A percentile compares a stretch with the other conserved stretches of the same genome.
These are phyloP conservation scores for Lactarius indigo DNA, from an alignment of 768 basidiomycete genomes.

Conservation along the genomic window DNA sequence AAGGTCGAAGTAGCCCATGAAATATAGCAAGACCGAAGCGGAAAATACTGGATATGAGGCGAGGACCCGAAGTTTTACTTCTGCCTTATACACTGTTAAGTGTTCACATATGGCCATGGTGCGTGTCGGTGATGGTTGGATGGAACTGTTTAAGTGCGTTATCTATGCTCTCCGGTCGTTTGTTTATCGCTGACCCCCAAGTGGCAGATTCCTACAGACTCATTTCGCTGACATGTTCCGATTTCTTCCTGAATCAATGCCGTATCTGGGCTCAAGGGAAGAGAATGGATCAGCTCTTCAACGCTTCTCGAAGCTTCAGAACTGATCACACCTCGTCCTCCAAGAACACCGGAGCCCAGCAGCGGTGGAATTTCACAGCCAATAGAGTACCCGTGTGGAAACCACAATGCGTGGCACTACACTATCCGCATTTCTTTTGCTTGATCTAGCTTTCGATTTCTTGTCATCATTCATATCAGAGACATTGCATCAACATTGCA, in stretches of 20 bases:
- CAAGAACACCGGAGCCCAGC: conserved; percentile 67
- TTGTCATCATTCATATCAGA: conserved; percentile 10
- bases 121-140: conserved; percentile 92
- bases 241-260: conserved; percentile 58
- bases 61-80: conserved; percentile 88
- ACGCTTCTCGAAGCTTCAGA: conserved; percentile 60
- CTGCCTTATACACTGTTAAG: conserved; percentile 86
- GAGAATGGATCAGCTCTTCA: conserved; percentile 82
- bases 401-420: conserved; percentile 11
- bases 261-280: conserved; percentile 45
- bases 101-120: conserved; percentile 95
- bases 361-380: conserved; percentile 33
- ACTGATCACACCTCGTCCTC: conserved; percentile 37
- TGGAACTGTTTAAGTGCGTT: conserved; percentile 84
- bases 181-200: conserved; percentile 2
- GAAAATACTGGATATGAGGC: conserved; percentile 95
- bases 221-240: conserved; percentile 85
- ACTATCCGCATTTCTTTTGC: neutral
- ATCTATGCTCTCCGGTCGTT: neutral
- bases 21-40: conserved; percentile 89
- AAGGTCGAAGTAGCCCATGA: conserved; percentile 78
- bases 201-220: conserved; percentile 74
- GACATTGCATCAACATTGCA: conserved; percentile 15
- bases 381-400: conserved; percentile 25
- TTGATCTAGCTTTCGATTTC: conserved; percentile 10